A percentile compares a stretch with the other conserved stretches of the same genome.
Evolutionary conservation across 2,329 filamentous ascomycete species (phyloP).

Genomic region (Lachnellula occidentalis): DNA sequence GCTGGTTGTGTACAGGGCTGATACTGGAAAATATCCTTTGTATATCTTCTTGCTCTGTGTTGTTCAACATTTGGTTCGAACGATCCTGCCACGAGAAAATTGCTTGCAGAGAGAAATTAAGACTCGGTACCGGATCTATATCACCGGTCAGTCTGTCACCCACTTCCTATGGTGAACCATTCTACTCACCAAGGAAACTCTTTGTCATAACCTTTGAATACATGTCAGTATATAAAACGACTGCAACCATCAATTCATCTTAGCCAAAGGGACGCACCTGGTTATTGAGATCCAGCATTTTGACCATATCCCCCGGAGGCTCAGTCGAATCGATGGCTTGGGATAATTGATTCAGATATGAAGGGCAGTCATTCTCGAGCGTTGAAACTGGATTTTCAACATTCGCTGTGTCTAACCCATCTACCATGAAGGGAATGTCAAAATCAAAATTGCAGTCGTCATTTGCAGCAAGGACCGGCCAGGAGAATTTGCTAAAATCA

Average conservation of each 20-base stretch:
- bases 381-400: not conserved
- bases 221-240: too few relatives aligned
- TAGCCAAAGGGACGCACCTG: too few relatives aligned
- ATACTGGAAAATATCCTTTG: conserved; percentile 2
- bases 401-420: not conserved
- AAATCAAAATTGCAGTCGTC: conserved; percentile 3
- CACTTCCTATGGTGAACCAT: not conserved
- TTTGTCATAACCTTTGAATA: conserved; percentile 3
- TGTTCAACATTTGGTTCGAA: not conserved
- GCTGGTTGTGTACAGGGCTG: not conserved
- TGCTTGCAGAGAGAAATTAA: conserved; percentile 3
- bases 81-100: conserved; percentile 4
- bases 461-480: not conserved
- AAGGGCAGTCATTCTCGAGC: not conserved
- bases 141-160: not conserved
- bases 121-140: conserved; percentile 3
- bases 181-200: conserved; percentile 2
- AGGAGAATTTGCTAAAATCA: conserved; percentile 1
- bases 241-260: too few relatives aligned
- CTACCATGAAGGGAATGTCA: not conserved
- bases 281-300: not conserved
- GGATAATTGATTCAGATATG: not conserved
- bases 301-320: not conserved
- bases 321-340: not conserved
- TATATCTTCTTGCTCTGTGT: conserved; percentile 4